Conservation (phyloP, 2,329 filamentous ascomycete genomes). For the Trichoderma sp. region DNA sequence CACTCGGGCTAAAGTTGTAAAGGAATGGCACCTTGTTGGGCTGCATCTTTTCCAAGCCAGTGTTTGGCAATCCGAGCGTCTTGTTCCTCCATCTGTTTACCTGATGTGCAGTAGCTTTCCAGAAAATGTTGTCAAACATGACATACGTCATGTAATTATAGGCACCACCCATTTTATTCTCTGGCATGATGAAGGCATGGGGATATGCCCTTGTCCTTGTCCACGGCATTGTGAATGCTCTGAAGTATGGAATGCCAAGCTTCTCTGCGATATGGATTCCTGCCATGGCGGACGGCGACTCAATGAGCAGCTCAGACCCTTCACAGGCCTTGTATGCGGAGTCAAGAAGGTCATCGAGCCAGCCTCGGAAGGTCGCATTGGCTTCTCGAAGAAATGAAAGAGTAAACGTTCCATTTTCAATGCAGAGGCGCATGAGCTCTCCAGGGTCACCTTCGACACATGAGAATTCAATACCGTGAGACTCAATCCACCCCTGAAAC, state of each 20-base stretch:
- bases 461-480: constrained; percentile 92
- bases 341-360: constrained; percentile 84
- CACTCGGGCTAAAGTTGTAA: constrained; percentile 93
- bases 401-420: constrained; percentile 97
- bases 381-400: constrained; percentile 87
- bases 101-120: constrained; percentile 88
- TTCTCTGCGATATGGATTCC: constrained; percentile 98
- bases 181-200: constrained; percentile 91
- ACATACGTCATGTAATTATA: constrained; percentile 97
- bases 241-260: constrained; percentile 89
- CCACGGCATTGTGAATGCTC: constrained; percentile 99
- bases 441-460: constrained; percentile 87
- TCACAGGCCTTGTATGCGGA: constrained; percentile 85
- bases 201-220: constrained; percentile 93
- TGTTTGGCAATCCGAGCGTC: constrained; percentile 74
- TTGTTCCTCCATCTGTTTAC: constrained; percentile 91
- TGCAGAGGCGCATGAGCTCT: constrained; percentile 93
- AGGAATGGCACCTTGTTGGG: constrained; percentile 97
- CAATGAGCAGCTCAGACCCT: constrained; percentile 85
- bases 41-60: constrained; percentile 86
- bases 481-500: constrained; percentile 84
- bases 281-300: constrained; percentile 95
- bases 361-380: constrained; percentile 84
- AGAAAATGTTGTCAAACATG: constrained; percentile 96
- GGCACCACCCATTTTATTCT: constrained; percentile 89